Percentiles rank a stretch among this genome's conserved stretches.
These are phyloP conservation scores for Colletotrichum salicis DNA, from an alignment of 2,329 filamentous ascomycete genomes.

Conservation along the genomic window DNA sequence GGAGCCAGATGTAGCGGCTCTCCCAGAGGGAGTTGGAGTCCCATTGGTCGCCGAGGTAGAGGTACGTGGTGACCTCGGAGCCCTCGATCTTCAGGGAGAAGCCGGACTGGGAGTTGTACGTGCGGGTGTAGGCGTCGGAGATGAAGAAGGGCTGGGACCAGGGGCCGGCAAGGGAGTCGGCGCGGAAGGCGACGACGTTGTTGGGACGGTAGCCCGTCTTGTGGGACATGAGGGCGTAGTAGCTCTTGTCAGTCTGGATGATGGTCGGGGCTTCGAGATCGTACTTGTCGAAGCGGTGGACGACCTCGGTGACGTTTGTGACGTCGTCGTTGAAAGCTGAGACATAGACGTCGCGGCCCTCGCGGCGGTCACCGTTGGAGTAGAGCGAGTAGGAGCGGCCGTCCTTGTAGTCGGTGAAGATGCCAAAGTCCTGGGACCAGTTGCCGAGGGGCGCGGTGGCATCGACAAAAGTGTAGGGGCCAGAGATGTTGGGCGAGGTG, in stretches of 20 bases:
- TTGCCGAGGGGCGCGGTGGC: conserved; percentile 67
- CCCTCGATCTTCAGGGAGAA: conserved; percentile 60
- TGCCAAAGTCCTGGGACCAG: conserved; percentile 71
- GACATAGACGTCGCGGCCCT: conserved; percentile 68
- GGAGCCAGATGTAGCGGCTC: conserved; percentile 66
- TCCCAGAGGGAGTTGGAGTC: conserved; percentile 64
- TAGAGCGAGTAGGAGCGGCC: conserved; percentile 67
- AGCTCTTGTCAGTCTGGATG: conserved; percentile 68
- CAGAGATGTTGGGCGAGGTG: conserved; percentile 60
- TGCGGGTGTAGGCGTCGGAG: conserved; percentile 59
- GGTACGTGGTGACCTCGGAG: conserved; percentile 59
- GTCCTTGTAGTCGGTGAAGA: conserved; percentile 69
- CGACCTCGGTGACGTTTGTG: conserved; percentile 60
- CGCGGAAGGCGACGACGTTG: conserved; percentile 67
- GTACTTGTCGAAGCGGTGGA: conserved; percentile 67
- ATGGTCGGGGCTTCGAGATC: conserved; percentile 71
- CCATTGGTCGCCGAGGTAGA: conserved; percentile 63
- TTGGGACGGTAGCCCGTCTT: conserved; percentile 73
- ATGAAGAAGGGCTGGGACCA: conserved; percentile 65
- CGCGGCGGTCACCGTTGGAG: conserved; percentile 65
- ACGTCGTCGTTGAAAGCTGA: conserved; percentile 63
- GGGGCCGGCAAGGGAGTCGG: conserved; percentile 58
- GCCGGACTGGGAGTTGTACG: conserved; percentile 63
- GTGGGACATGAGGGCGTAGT: conserved; percentile 70
- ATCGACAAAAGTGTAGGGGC: conserved; percentile 65